A percentile compares a stretch with the other conserved stretches of the same genome.
Conservation (phyloP, 306 rosid species). For the Prunus armeniaca region DNA sequence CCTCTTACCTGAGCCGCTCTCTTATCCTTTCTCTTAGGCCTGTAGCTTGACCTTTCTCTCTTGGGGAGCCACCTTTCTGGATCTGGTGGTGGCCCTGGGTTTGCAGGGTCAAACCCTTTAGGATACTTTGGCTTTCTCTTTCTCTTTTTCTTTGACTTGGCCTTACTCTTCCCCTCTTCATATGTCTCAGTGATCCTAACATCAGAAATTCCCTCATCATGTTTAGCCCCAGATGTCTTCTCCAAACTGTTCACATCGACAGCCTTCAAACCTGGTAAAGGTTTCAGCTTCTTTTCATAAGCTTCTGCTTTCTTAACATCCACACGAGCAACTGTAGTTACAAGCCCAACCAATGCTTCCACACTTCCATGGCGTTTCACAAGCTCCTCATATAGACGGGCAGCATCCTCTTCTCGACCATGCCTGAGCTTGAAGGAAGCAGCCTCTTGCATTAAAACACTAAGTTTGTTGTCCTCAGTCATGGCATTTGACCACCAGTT, state of each 20-base stretch:
- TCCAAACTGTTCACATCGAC: conserved; percentile 85
- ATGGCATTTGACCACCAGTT: conserved; percentile 95
- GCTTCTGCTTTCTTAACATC: conserved; percentile 86
- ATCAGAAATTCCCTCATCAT: conserved; percentile 48
- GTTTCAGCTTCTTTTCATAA: conserved; percentile 77
- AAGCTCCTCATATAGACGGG: conserved; percentile 74
- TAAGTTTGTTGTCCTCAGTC: conserved; percentile 80
- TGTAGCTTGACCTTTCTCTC: conserved; percentile 88
- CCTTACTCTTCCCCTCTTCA: conserved; percentile 74
- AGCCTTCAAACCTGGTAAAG: conserved; percentile 75
- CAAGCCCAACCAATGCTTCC: conserved; percentile 84
- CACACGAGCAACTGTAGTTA: conserved; percentile 72
- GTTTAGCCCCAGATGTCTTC: conserved; percentile 81
- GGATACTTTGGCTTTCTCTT: conserved; percentile 98
- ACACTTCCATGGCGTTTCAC: conserved; percentile 80
- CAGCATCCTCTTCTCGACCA: conserved; percentile 83
- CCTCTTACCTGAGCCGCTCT: conserved; percentile 99
- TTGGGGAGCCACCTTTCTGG: conserved; percentile 99
- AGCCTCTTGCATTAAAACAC: conserved; percentile 78
- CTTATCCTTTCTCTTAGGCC: conserved; percentile 97
- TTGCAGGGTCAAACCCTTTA: conserved; percentile 90
- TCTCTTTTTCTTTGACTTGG: conserved; percentile 86
- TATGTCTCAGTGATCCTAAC: conserved; percentile 45
- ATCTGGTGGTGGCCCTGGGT: conserved; percentile 97
- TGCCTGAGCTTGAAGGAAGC: conserved; percentile 86